Evolutionary conservation across 2,329 filamentous ascomycete species (phyloP).

Genomic region (Paecilomyces sp.): DNA sequence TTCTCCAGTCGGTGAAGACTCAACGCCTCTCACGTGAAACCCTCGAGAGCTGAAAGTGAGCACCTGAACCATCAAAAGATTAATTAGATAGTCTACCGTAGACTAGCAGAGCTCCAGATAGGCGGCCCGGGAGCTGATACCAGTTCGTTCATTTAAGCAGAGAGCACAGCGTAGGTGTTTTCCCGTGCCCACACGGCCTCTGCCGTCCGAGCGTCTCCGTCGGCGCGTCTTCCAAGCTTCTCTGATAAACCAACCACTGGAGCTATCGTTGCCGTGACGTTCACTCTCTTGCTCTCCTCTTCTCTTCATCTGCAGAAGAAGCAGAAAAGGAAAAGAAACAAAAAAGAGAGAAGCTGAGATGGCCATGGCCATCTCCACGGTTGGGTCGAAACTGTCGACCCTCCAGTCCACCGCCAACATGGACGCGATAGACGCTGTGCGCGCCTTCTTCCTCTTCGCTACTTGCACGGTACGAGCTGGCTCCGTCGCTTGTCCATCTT

Average conservation of each 20-base stretch:
- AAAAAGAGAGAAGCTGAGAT: not conserved
- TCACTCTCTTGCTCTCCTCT: not conserved
- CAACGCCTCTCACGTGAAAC: too few relatives aligned
- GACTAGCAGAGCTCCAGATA: too few relatives aligned
- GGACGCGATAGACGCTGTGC: slow-evolving; percentile 27
- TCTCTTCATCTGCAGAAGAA: not conserved
- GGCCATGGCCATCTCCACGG: not conserved
- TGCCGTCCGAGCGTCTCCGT: not conserved
- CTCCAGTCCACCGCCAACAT: slow-evolving; percentile 9
- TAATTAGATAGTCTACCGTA: too few relatives aligned
- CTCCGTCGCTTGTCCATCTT: not conserved
- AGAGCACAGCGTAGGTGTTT: not conserved
- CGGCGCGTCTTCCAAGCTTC: not conserved
- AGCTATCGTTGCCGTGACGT: not conserved
- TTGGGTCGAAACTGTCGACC: not conserved
- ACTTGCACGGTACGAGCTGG: slow-evolving; percentile 27
- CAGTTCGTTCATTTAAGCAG: not conserved
- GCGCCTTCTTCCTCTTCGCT: slow-evolving; percentile 30
- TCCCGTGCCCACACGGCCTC: not conserved
- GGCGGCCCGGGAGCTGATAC: not conserved
- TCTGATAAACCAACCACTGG: too few relatives aligned
- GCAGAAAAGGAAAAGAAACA: too few relatives aligned
- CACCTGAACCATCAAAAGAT: too few relatives aligned
- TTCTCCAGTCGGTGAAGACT: too few relatives aligned
- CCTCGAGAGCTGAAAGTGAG: too few relatives aligned